These are phyloP conservation scores for Syncephalastrum monosporum DNA, from an alignment of 371 early-diverging fungal genomes.

Conservation along the genomic window DNA sequence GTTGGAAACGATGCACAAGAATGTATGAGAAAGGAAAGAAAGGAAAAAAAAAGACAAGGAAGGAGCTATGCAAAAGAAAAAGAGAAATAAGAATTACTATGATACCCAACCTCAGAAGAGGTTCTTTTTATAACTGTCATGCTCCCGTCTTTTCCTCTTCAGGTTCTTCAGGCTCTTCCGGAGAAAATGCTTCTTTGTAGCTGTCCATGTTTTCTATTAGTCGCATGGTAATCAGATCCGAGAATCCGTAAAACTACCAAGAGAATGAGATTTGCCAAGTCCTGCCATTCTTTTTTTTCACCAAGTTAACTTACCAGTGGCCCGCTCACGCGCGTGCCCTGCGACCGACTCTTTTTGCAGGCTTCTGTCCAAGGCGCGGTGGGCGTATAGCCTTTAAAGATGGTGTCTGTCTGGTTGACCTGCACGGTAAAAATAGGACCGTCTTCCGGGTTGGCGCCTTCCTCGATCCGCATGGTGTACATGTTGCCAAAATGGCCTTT, in stretches of 20 bases:
- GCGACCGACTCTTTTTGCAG: slow-evolving; percentile 46
- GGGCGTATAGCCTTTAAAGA: slow-evolving; percentile 48
- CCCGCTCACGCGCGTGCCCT: slow-evolving; percentile 47
- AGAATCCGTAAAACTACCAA: slow-evolving; percentile 47
- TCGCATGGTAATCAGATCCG: slow-evolving; percentile 44
- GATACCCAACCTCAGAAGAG: too few species aligned
- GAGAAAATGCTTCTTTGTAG: slow-evolving; percentile 28
- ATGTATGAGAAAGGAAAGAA: too few species aligned
- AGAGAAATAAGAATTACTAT: too few species aligned
- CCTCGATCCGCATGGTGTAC: slow-evolving; percentile 53
- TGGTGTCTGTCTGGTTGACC: slow-evolving; percentile 24
- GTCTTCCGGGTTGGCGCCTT: slow-evolving; percentile 22
- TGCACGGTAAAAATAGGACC: slow-evolving; percentile 47
- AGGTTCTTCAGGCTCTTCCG: slow-evolving; percentile 25
- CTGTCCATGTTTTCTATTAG: slow-evolving; percentile 39
- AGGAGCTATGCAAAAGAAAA: too few species aligned
- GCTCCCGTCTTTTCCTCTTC: background rate
- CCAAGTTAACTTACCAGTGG: slow-evolving; percentile 36
- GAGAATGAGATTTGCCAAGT: background rate
- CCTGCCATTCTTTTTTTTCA: background rate
- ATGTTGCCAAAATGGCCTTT: slow-evolving; percentile 53
- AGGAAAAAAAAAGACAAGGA: too few species aligned
- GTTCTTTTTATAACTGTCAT: too few species aligned
- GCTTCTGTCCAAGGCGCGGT: slow-evolving; percentile 63
- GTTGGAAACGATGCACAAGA: slow-evolving; percentile 42